A percentile compares a stretch with the other conserved stretches of the same genome.
Conservation (phyloP, 768 basidiomycete species). For the Rubroboletus pulcherrimus region DNA sequence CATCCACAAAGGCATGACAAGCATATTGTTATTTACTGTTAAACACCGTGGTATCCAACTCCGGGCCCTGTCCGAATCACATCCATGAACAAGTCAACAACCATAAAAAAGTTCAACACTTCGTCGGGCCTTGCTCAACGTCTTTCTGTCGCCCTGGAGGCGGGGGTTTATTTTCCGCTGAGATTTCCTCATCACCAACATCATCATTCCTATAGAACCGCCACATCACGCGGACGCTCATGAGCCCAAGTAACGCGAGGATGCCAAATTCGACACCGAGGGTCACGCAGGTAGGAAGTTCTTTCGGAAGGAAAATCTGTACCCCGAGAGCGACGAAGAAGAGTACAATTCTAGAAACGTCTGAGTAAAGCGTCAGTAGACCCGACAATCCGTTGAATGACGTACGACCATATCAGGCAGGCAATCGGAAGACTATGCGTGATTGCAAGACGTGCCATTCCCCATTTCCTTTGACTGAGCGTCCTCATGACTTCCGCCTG, state of each 20-base stretch:
- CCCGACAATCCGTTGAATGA: not conserved
- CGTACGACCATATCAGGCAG: conserved; percentile 16
- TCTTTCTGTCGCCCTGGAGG: not conserved
- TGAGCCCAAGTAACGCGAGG: not conserved
- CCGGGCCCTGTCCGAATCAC: not conserved
- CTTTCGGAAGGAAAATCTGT: no score
- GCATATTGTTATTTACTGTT: not conserved
- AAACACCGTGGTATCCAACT: no score
- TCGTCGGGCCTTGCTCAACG: not conserved
- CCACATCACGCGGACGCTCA: not conserved
- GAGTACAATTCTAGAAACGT: conserved; percentile 4
- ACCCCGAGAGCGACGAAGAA: conserved; percentile 4
- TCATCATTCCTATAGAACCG: not conserved
- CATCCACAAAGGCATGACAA: not conserved
- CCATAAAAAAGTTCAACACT: not conserved
- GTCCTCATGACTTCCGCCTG: conserved; percentile 2
- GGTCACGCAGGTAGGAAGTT: not conserved
- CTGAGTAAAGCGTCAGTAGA: not conserved
- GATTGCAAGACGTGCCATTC: conserved; percentile 11
- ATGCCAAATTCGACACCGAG: conserved; percentile 8
- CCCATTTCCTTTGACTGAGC: not conserved
- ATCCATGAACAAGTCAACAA: not conserved
- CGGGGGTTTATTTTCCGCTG: not conserved
- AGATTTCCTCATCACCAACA: not conserved
- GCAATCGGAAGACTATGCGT: conserved; percentile 16